phyloP scores from a whole-genome alignment of 176 grass and related monocot species.

The Phragmites australis region DNA sequence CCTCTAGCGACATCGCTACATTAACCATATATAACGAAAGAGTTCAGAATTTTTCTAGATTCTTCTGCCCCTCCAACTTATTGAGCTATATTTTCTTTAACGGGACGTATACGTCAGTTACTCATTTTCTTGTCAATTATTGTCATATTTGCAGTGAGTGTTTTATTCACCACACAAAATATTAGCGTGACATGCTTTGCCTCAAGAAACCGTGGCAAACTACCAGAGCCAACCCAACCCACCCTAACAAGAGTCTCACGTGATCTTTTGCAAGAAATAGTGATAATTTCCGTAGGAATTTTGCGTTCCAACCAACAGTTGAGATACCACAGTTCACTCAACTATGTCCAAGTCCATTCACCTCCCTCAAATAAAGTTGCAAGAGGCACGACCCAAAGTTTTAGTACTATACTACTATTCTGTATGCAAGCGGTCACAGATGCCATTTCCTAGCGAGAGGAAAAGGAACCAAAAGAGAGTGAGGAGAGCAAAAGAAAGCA shows the following conservation, averaged over 20 bases:
- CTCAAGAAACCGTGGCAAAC: not conserved
- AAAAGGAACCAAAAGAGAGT: conserved; percentile 18
- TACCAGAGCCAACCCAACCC: not conserved
- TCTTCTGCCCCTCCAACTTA: not conserved
- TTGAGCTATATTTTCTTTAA: no score
- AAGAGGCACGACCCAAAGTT: not conserved
- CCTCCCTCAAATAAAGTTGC: not conserved
- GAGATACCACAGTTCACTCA: not conserved
- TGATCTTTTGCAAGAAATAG: not conserved
- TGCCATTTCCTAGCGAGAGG: conserved; percentile 21
- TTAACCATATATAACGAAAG: not conserved
- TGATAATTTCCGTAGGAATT: not conserved
- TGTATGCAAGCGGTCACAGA: not conserved
- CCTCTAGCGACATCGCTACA: not conserved
- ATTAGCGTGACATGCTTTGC: not conserved
- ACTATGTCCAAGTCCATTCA: not conserved
- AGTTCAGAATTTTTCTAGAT: not conserved
- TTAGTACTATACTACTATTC: no score
- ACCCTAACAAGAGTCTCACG: not conserved
- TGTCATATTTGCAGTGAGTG: no score
- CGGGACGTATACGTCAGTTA: no score
- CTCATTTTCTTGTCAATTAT: no score
- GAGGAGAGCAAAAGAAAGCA: conserved; percentile 13
- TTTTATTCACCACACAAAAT: not conserved
- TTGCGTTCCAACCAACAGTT: not conserved